Percentiles rank a stretch among this genome's conserved stretches.
Evolutionary conservation across 2,329 filamentous ascomycete species (phyloP).

Genomic region (Phoma sp.): DNA sequence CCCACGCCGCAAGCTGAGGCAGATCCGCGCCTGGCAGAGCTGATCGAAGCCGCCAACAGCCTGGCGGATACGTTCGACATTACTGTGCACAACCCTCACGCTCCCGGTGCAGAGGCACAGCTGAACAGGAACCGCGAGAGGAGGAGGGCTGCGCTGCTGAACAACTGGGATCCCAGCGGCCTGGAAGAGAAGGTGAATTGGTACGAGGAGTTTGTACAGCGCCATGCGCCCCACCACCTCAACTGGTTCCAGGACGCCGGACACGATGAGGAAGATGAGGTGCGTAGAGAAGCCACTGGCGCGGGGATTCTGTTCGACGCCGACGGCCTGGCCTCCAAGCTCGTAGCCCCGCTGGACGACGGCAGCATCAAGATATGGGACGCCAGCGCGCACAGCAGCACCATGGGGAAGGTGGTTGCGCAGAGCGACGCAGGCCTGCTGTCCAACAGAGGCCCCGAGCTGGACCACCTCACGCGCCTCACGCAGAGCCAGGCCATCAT

Average conservation of each 20-base stretch:
- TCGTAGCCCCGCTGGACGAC: conserved; percentile 82
- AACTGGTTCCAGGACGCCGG: conserved; percentile 76
- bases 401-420: conserved; percentile 68
- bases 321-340: conserved; percentile 62
- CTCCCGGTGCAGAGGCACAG: conserved; percentile 41
- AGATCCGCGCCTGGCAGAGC: conserved; percentile 53
- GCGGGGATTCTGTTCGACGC: conserved; percentile 68
- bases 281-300: conserved; percentile 71
- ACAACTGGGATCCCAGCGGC: conserved; percentile 84
- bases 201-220: conserved; percentile 88
- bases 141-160: conserved; percentile 65
- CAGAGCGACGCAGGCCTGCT: conserved; percentile 72
- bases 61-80: conserved; percentile 35
- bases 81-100: conserved; percentile 31
- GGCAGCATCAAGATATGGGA: conserved; percentile 91
- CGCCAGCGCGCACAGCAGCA: conserved; percentile 56
- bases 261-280: conserved; percentile 45
- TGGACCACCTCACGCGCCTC: conserved; percentile 54
- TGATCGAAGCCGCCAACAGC: conserved; percentile 51
- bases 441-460: conserved; percentile 58
- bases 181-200: conserved; percentile 75
- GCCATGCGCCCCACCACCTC: conserved; percentile 74
- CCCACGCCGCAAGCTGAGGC: conserved; percentile 22
- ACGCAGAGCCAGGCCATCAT: conserved; percentile 60
- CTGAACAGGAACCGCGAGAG: conserved; percentile 37